Percentiles rank a stretch among this genome's conserved stretches.
Conservation (phyloP, 441 rosid genomes). For the Capsella rubella region DNA sequence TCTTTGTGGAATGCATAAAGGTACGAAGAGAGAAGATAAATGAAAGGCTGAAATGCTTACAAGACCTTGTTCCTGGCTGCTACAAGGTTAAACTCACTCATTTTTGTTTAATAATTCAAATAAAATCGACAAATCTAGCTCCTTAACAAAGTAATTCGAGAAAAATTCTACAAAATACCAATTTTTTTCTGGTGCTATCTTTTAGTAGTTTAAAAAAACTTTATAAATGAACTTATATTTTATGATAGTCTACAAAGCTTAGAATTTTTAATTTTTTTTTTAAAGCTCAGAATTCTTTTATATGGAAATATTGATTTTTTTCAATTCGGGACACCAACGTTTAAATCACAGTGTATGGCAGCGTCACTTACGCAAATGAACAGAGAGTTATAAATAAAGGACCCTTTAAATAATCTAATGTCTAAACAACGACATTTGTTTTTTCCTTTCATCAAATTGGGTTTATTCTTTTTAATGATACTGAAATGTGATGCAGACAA, state of each 20-base stretch:
- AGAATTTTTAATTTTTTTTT: background rate
- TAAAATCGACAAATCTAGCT: background rate
- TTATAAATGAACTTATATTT: background rate
- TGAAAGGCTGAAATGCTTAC: constrained; percentile 61
- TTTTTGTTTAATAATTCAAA: background rate
- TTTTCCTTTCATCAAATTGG: background rate
- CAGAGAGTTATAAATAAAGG: background rate
- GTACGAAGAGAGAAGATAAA: constrained; percentile 66
- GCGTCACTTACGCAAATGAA: background rate
- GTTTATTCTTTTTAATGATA: background rate
- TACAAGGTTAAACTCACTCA: constrained; percentile 58
- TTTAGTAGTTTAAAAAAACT: background rate
- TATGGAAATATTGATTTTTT: too few relatives aligned
- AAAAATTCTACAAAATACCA: constrained; percentile 11
- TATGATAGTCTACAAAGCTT: background rate
- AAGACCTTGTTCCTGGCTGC: constrained; percentile 85
- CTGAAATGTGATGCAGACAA: constrained; percentile 55
- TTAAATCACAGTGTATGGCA: background rate
- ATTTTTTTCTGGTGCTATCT: background rate
- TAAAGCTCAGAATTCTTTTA: too few relatives aligned
- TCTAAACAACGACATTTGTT: background rate
- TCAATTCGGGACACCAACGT: background rate
- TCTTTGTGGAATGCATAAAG: constrained; percentile 40
- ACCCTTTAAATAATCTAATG: too few relatives aligned
- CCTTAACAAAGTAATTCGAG: background rate